phyloP scores from a whole-genome alignment of 2,329 filamentous ascomycete species.

The Sarocladium strictum region DNA sequence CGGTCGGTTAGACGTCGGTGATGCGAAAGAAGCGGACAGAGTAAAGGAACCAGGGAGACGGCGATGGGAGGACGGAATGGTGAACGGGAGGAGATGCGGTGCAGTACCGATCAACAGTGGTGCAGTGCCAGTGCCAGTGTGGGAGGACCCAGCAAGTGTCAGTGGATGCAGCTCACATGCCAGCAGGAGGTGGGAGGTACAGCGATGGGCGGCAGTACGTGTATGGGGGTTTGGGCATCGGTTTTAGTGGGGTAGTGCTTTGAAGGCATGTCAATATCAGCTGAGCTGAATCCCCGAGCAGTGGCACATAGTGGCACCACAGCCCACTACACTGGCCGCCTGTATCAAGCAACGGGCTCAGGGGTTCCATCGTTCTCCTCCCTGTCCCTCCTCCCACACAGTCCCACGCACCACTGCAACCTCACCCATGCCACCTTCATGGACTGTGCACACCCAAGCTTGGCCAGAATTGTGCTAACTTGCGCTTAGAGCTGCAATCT shows the following conservation, averaged over 20 bases:
- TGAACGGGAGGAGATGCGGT: constrained; percentile 5
- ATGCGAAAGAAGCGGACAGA: not conserved
- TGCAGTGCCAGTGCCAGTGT: not conserved
- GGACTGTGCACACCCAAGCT: not conserved
- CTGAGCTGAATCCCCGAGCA: too few species aligned
- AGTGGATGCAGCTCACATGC: not conserved
- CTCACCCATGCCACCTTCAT: not conserved
- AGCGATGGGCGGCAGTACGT: not conserved
- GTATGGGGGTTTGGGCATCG: not conserved
- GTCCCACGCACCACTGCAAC: not conserved
- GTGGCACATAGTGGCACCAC: too few species aligned
- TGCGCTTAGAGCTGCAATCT: constrained; percentile 5
- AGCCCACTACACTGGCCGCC: too few species aligned
- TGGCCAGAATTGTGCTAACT: not conserved
- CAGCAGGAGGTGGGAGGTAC: not conserved
- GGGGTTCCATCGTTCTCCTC: not conserved
- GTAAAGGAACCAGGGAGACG: constrained; percentile 2
- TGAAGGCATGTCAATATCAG: too few species aligned
- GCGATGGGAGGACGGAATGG: constrained; percentile 1
- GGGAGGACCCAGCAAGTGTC: not conserved
- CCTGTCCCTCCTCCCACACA: not conserved
- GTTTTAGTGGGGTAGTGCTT: not conserved
- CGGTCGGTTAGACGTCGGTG: not conserved
- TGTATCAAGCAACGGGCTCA: too few species aligned
- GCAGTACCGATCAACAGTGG: too few species aligned